Conservation (phyloP, 2,329 filamentous ascomycete genomes). For the Leptographium procerum region DNA sequence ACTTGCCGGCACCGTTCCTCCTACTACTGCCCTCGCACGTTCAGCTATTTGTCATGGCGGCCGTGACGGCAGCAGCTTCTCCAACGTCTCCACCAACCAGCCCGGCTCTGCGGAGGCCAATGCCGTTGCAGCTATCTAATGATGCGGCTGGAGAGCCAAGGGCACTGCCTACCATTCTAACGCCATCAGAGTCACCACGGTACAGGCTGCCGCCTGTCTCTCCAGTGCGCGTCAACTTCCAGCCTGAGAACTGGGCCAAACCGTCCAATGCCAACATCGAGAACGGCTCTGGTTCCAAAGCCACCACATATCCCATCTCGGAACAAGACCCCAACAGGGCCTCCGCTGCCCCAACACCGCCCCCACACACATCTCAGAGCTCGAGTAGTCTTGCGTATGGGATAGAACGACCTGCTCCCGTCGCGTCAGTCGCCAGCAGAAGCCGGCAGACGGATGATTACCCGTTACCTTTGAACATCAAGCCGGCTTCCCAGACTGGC, state of each 20-base stretch:
- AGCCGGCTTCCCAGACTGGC: slow-evolving; percentile 16
- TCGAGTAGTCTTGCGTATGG: slow-evolving; percentile 2
- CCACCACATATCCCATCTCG: slow-evolving; percentile 1
- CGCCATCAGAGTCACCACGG: slow-evolving; percentile 25
- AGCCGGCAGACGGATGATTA: slow-evolving; percentile 7
- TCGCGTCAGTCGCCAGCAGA: not conserved
- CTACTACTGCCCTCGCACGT: not conserved
- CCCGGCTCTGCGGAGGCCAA: slow-evolving; percentile 23
- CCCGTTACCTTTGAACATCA: slow-evolving; percentile 6
- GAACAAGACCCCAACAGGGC: slow-evolving; percentile 22
- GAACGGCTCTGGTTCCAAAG: slow-evolving; percentile 14
- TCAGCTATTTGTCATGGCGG: slow-evolving; percentile 18
- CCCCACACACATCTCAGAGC: slow-evolving; percentile 22
- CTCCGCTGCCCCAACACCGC: slow-evolving; percentile 25
- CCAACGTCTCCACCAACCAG: slow-evolving; percentile 16
- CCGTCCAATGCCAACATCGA: slow-evolving; percentile 43
- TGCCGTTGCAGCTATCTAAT: slow-evolving; percentile 21
- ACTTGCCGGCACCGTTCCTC: not conserved
- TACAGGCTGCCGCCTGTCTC: slow-evolving; percentile 43
- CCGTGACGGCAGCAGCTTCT: slow-evolving; percentile 17
- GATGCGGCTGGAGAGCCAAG: not conserved
- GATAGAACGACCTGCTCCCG: not conserved
- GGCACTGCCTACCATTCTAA: slow-evolving; percentile 16
- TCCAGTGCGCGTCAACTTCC: slow-evolving; percentile 44
- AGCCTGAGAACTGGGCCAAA: slow-evolving; percentile 39